phyloP scores from a whole-genome alignment of 352 stramenopile genomes.

The Pythium guiyangense region DNA sequence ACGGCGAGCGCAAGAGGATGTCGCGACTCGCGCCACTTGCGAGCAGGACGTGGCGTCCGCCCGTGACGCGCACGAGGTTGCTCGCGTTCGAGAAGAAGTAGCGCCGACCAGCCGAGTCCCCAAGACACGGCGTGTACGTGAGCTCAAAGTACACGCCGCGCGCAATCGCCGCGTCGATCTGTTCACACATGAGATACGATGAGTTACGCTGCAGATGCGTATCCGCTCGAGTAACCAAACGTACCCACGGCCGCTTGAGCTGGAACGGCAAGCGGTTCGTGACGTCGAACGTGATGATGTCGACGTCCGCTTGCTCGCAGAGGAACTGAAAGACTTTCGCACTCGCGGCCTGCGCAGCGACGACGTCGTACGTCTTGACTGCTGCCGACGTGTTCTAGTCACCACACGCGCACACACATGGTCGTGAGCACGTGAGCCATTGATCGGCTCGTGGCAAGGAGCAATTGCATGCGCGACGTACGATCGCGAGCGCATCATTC shows the following conservation, averaged over 20 bases:
- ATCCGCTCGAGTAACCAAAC: conserved; percentile 10
- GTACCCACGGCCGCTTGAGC: conserved; percentile 71
- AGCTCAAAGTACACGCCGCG: conserved; percentile 77
- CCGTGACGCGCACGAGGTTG: conserved; percentile 69
- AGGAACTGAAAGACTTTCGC: conserved; percentile 81
- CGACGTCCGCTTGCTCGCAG: conserved; percentile 73
- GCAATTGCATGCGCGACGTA: conserved; percentile 16
- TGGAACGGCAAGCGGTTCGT: conserved; percentile 75
- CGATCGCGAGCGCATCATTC: conserved; percentile 48
- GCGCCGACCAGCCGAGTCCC: conserved; percentile 64
- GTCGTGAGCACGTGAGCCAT: no score
- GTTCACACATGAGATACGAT: neutral
- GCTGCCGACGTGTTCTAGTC: conserved; percentile 39
- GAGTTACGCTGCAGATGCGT: no score
- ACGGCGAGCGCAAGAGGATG: conserved; percentile 72
- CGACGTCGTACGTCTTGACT: conserved; percentile 70
- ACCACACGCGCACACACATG: no score
- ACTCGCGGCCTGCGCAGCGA: conserved; percentile 61
- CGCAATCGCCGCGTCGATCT: conserved; percentile 70
- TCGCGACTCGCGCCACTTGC: conserved; percentile 69
- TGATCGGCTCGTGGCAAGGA: no score
- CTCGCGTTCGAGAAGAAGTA: conserved; percentile 88
- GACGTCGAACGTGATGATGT: conserved; percentile 81
- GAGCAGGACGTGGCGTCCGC: conserved; percentile 64
- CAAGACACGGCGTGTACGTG: conserved; percentile 71